Percentiles rank a stretch among this genome's conserved stretches.
These are phyloP conservation scores for Lachnellula occidentalis DNA, from an alignment of 2,329 filamentous ascomycete genomes.

Conservation along the genomic window DNA sequence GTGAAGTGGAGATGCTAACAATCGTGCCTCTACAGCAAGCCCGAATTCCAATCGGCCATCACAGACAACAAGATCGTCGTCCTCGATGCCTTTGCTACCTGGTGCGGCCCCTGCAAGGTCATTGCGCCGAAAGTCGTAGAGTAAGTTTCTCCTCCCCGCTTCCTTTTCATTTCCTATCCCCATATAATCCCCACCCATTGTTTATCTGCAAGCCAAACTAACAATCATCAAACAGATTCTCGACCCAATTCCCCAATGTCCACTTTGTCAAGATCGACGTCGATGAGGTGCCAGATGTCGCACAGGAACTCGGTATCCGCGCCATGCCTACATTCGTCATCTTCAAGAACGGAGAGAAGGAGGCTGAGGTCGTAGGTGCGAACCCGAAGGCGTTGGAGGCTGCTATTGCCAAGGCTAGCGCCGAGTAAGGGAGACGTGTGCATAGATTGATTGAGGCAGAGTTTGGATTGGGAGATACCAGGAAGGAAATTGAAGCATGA, in stretches of 20 bases:
- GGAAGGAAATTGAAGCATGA: not conserved
- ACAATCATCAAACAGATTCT: constrained; percentile 43
- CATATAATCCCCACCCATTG: constrained; percentile 6
- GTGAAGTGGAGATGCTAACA: constrained; percentile 22
- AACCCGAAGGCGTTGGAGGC: constrained; percentile 62
- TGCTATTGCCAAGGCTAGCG: constrained; percentile 19
- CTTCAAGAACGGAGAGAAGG: constrained; percentile 74
- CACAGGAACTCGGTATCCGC: constrained; percentile 71
- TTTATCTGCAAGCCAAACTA: constrained; percentile 2
- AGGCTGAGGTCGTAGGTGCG: constrained; percentile 71
- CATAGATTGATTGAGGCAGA: not conserved
- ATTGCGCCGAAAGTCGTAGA: constrained; percentile 72
- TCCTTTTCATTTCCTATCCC: constrained; percentile 9
- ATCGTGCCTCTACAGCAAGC: constrained; percentile 40
- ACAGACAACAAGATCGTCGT: constrained; percentile 58
- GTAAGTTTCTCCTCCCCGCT: constrained; percentile 38
- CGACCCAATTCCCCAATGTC: constrained; percentile 52
- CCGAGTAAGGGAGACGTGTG: not conserved
- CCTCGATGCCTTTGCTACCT: constrained; percentile 81
- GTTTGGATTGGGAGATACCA: not conserved
- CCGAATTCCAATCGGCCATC: constrained; percentile 53
- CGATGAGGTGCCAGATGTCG: constrained; percentile 70
- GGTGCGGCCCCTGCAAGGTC: constrained; percentile 94
- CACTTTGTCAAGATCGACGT: constrained; percentile 90
- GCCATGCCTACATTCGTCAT: constrained; percentile 91